Evolutionary conservation across 2,329 filamentous ascomycete genomes (phyloP).

Genomic region (Ophiostoma quercus): DNA sequence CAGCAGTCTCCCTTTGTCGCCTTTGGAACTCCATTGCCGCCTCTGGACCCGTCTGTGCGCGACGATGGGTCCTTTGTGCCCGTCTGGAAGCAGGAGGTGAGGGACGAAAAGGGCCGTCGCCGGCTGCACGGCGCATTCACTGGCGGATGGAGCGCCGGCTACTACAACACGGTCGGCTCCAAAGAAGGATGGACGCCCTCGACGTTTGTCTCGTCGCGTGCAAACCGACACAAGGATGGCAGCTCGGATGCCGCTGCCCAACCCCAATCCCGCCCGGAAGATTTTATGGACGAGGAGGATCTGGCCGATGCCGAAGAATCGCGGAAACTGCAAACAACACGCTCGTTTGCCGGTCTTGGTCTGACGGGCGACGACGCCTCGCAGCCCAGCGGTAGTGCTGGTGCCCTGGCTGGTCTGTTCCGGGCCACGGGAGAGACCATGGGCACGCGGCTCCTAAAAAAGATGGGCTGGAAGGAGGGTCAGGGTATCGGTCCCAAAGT

Average conservation of each 20-base stretch:
- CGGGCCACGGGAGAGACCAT: slow-evolving; percentile 72
- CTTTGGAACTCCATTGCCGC: slow-evolving; percentile 80
- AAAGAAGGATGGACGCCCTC: slow-evolving; percentile 97
- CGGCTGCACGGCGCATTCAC: slow-evolving; percentile 94
- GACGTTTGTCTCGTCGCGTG: slow-evolving; percentile 84
- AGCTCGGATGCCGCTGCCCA: slow-evolving; percentile 38
- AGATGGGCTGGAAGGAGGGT: slow-evolving; percentile 93
- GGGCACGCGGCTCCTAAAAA: slow-evolving; percentile 76
- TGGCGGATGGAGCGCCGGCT: slow-evolving; percentile 94
- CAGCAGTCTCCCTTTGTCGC: slow-evolving; percentile 68
- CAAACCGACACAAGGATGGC: slow-evolving; percentile 66
- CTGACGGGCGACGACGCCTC: slow-evolving; percentile 52
- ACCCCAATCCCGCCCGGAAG: slow-evolving; percentile 63
- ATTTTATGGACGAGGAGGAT: slow-evolving; percentile 99
- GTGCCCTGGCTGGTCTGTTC: slow-evolving; percentile 63
- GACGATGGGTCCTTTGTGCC: slow-evolving; percentile 92
- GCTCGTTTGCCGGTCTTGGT: slow-evolving; percentile 71
- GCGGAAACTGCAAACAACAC: slow-evolving; percentile 65
- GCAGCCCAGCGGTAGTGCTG: slow-evolving; percentile 38
- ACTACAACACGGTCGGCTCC: slow-evolving; percentile 96
- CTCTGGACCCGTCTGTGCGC: slow-evolving; percentile 66
- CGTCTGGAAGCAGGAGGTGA: slow-evolving; percentile 97
- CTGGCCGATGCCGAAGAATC: slow-evolving; percentile 78
- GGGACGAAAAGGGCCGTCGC: slow-evolving; percentile 84
- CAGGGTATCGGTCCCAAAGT: slow-evolving; percentile 90